phyloP scores from a whole-genome alignment of 2,329 filamentous ascomycete species.

The Dryadomyces sulphureus region DNA sequence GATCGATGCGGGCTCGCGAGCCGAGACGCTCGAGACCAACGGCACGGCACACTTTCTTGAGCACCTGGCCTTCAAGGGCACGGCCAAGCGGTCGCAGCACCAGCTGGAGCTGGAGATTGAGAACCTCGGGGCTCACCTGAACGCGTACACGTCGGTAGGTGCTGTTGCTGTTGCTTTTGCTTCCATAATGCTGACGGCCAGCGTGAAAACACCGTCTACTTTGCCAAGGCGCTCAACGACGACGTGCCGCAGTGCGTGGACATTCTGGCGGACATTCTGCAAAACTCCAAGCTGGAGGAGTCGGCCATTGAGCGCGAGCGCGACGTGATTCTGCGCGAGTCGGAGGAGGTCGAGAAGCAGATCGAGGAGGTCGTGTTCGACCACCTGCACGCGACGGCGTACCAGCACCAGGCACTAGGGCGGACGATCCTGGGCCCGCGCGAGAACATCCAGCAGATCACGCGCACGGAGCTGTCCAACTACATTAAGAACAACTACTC shows the following conservation, averaged over 20 bases:
- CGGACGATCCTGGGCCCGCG: constrained; percentile 95
- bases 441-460: constrained; percentile 96
- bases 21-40: constrained; percentile 97
- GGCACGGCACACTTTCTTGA: constrained; percentile 99
- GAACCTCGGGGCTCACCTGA: constrained; percentile 99
- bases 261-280: constrained; percentile 96
- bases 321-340: constrained; percentile 95
- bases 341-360: constrained; percentile 99
- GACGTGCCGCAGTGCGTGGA: constrained; percentile 94
- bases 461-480: constrained; percentile 74
- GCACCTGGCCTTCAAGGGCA: constrained; percentile 99
- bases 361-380: constrained; percentile 99
- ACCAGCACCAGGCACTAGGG: constrained; percentile 88
- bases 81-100: constrained; percentile 83
- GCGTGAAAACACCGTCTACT: constrained; percentile 99
- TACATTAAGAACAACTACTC: constrained; percentile 99
- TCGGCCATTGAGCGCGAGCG: constrained; percentile 91
- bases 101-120: constrained; percentile 99
- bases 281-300: constrained; percentile 96
- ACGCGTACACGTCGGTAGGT: constrained; percentile 92
- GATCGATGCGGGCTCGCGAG: constrained; percentile 97
- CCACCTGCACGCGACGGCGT: constrained; percentile 95
- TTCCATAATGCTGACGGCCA: constrained; percentile 19
- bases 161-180: neutral
- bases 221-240: constrained; percentile 97